These are phyloP conservation scores for Sphaerulina musiva DNA, from an alignment of 2,329 filamentous ascomycete genomes.

Conservation along the genomic window DNA sequence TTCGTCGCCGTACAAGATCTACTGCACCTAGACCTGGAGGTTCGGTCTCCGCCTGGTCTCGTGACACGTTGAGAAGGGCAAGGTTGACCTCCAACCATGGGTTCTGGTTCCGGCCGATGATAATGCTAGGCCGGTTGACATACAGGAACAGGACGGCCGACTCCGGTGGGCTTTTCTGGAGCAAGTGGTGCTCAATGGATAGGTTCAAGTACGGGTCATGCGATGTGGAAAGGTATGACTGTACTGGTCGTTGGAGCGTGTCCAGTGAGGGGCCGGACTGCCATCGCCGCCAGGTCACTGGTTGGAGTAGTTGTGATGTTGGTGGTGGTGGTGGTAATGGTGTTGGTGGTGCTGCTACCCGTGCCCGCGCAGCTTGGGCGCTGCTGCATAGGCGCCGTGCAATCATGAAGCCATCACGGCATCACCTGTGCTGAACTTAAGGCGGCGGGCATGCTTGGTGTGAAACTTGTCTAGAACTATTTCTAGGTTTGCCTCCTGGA, in stretches of 20 bases:
- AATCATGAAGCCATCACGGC: constrained; percentile 29
- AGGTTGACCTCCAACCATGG: constrained; percentile 91
- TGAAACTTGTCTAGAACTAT: background rate
- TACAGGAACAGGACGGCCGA: constrained; percentile 82
- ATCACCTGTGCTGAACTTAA: constrained; percentile 9
- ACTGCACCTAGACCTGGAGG: constrained; percentile 40
- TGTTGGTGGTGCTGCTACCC: background rate
- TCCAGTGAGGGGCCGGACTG: constrained; percentile 22
- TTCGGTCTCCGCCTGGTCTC: constrained; percentile 31
- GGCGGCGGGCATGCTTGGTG: constrained; percentile 12
- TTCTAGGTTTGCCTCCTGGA: background rate
- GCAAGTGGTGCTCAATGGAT: constrained; percentile 83
- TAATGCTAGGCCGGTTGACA: constrained; percentile 75
- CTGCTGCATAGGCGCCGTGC: constrained; percentile 22
- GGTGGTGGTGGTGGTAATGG: background rate
- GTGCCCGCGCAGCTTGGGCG: constrained; percentile 9
- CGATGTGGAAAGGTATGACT: constrained; percentile 48
- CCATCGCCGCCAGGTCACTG: constrained; percentile 20
- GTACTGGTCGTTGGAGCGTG: constrained; percentile 30
- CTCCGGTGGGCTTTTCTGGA: constrained; percentile 64
- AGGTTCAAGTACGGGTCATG: constrained; percentile 81
- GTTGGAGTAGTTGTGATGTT: background rate
- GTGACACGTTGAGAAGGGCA: constrained; percentile 47
- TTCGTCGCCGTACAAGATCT: constrained; percentile 71
- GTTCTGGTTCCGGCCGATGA: constrained; percentile 95